Conservation (phyloP, 768 basidiomycete genomes). For the Holtermannia corniformis region DNA sequence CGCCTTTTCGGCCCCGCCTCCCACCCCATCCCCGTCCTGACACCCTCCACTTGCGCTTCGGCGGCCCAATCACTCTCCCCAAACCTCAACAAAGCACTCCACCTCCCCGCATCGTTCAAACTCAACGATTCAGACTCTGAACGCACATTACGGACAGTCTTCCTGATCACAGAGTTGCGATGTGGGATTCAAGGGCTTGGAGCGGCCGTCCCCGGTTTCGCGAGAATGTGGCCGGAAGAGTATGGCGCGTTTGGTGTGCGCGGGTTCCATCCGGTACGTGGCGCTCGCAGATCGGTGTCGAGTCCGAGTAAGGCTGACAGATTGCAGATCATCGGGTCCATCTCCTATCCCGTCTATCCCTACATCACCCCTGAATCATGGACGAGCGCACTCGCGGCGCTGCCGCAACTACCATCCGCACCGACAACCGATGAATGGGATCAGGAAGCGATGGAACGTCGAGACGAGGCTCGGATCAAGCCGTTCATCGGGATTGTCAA, state of each 20-base stretch:
- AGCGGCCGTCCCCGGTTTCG: conserved; percentile 56
- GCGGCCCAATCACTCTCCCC: not conserved
- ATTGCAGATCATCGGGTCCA: conserved; percentile 19
- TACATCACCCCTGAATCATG: conserved; percentile 25
- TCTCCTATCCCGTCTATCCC: conserved; percentile 23
- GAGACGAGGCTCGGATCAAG: conserved; percentile 9
- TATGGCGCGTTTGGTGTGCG: conserved; percentile 35
- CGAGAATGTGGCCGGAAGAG: conserved; percentile 52
- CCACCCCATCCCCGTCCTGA: conserved; percentile 60
- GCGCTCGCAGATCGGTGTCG: conserved; percentile 40
- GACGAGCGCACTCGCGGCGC: conserved; percentile 40
- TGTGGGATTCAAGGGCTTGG: conserved; percentile 60
- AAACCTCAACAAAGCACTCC: conserved; percentile 6
- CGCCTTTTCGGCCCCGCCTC: conserved; percentile 66
- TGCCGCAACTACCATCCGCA: conserved; percentile 42
- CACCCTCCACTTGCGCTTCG: conserved; percentile 15
- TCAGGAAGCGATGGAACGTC: conserved; percentile 7
- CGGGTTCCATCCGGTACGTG: conserved; percentile 48
- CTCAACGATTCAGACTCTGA: not conserved
- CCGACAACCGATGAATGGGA: not conserved
- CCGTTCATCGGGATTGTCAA: conserved; percentile 57
- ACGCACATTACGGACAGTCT: conserved; percentile 37
- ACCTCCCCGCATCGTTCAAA: conserved; percentile 17
- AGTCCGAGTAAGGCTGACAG: conserved; percentile 33
- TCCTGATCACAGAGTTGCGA: conserved; percentile 53